Percentiles rank a stretch among this genome's conserved stretches.
Conservation (phyloP, 495 filamentous ascomycete genomes). For the Zalerion maritima region DNA sequence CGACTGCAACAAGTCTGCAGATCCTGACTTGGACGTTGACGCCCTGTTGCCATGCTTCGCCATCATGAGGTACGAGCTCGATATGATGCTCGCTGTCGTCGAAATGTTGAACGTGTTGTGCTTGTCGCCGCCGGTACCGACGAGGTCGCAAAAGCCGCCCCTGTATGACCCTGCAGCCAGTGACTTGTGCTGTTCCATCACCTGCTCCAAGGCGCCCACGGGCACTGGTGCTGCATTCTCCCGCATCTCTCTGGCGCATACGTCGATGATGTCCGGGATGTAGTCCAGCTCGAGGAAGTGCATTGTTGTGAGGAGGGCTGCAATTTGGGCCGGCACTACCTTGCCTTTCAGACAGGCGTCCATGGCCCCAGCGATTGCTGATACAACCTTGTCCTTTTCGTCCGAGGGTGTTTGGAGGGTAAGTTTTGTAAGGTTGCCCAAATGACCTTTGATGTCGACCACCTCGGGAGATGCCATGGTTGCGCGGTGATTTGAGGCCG, state of each 20-base stretch:
- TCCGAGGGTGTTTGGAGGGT: too few species aligned
- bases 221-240: conserved; percentile 56
- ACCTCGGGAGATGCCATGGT: too few species aligned
- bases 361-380: conserved; percentile 80
- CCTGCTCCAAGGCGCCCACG: conserved; percentile 37
- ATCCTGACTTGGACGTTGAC: conserved; percentile 90
- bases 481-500: too few species aligned
- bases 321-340: conserved; percentile 68
- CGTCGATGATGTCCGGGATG: conserved; percentile 63
- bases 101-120: conserved; percentile 97
- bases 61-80: conserved; percentile 63
- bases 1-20: conserved; percentile 74
- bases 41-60: conserved; percentile 94
- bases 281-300: conserved; percentile 75
- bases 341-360: conserved; percentile 77
- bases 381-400: too few species aligned
- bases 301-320: conserved; percentile 70
- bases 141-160: conserved; percentile 98
- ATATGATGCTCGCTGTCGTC: conserved; percentile 85
- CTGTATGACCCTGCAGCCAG: conserved; percentile 56
- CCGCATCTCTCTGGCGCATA: conserved; percentile 54
- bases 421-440: too few species aligned
- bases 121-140: conserved; percentile 91
- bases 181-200: conserved; percentile 14
- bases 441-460: too few species aligned